phyloP scores from a whole-genome alignment of 2,329 filamentous ascomycete genomes.

The Knufia petricola region DNA sequence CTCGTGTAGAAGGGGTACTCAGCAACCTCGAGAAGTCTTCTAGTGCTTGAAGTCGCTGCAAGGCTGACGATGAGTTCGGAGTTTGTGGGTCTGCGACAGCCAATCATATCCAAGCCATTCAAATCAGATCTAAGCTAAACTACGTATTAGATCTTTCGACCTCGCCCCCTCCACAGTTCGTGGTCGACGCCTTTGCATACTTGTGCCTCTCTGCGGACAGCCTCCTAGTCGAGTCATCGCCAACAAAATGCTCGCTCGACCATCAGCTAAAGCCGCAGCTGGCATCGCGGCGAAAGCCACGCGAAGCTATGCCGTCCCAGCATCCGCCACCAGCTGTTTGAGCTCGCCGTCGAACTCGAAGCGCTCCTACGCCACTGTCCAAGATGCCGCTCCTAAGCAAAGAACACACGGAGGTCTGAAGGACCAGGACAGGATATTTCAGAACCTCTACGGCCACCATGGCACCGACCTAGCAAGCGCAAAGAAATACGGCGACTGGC shows the following conservation, averaged over 20 bases:
- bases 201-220: neutral
- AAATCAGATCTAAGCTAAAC: neutral
- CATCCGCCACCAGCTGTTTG: conserved; percentile 20
- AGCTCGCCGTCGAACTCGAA: conserved; percentile 34
- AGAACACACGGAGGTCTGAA: conserved; percentile 72
- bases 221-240: neutral
- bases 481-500: conserved; percentile 97
- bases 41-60: neutral
- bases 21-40: neutral
- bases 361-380: conserved; percentile 72
- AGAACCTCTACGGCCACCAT: conserved; percentile 93
- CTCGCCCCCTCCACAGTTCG: conserved; percentile 1
- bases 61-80: neutral
- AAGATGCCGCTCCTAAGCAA: conserved; percentile 60
- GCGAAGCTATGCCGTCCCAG: conserved; percentile 33
- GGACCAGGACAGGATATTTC: conserved; percentile 98
- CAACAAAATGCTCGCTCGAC: conserved; percentile 23
- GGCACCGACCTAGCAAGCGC: conserved; percentile 85
- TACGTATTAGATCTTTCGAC: neutral
- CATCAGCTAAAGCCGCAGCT: conserved; percentile 26
- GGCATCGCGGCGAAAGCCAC: conserved; percentile 33
- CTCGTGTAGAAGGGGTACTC: too few species aligned
- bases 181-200: neutral
- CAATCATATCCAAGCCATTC: too few species aligned
- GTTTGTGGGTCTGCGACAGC: neutral